These are phyloP conservation scores for Talaromyces adpressus DNA, from an alignment of 495 filamentous ascomycete species.

Conservation along the genomic window DNA sequence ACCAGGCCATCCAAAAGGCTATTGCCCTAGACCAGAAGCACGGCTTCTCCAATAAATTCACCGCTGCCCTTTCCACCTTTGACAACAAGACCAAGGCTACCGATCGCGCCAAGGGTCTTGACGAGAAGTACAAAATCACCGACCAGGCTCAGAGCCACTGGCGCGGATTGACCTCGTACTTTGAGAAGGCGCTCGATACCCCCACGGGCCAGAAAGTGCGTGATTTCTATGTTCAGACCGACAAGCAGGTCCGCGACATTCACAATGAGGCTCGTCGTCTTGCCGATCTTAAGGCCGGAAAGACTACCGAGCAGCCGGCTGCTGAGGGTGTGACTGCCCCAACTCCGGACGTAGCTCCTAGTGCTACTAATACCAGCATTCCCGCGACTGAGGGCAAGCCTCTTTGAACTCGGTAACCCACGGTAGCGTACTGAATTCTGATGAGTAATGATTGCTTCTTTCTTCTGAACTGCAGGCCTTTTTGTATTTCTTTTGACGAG, in stretches of 20 bases:
- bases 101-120: constrained; percentile 67
- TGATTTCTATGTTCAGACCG: constrained; percentile 72
- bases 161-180: constrained; percentile 69
- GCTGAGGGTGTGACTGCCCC: constrained; percentile 11
- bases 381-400: constrained; percentile 7
- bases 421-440: not conserved
- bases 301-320: constrained; percentile 20
- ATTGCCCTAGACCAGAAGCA: constrained; percentile 89
- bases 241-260: constrained; percentile 86
- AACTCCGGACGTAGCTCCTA: constrained; percentile 15
- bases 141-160: constrained; percentile 57
- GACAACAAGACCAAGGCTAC: constrained; percentile 76
- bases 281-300: constrained; percentile 76
- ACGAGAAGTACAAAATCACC: constrained; percentile 67
- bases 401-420: no score
- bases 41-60: constrained; percentile 73
- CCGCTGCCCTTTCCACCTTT: constrained; percentile 61
- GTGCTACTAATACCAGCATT: constrained; percentile 17
- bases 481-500: not conserved
- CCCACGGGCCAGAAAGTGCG: constrained; percentile 81
- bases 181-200: constrained; percentile 81
- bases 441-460: constrained; percentile 4
- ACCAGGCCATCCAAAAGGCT: constrained; percentile 74
- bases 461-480: not conserved
- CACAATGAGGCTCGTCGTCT: constrained; percentile 82